These are phyloP conservation scores for Monosporascus sp. DNA, from an alignment of 2,329 filamentous ascomycete genomes.

Conservation along the genomic window DNA sequence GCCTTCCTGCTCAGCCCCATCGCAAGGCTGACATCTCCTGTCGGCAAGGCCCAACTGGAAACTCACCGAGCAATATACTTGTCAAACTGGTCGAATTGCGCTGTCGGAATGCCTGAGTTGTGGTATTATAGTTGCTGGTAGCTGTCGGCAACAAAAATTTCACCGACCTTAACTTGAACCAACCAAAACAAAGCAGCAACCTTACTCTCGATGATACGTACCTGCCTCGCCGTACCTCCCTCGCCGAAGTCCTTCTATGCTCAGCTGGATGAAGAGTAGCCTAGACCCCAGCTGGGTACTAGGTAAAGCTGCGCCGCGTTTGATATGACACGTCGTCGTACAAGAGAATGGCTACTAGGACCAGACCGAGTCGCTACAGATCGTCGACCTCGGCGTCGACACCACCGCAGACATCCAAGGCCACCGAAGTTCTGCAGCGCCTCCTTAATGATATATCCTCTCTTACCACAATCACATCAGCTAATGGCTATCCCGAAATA, in stretches of 20 bases:
- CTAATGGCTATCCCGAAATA: conserved; percentile 43
- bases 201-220: no score
- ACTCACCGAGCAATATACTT: not conserved
- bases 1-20: not conserved
- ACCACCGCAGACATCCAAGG: conserved; percentile 51
- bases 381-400: conserved; percentile 59
- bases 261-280: conserved; percentile 16
- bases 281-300: conserved; percentile 25
- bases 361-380: conserved; percentile 52
- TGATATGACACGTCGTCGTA: conserved; percentile 19
- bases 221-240: not conserved
- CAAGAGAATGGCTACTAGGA: conserved; percentile 34
- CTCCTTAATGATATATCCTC: conserved; percentile 45
- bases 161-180: conserved; percentile 2
- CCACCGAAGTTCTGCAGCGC: conserved; percentile 51
- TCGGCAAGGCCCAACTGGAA: not conserved
- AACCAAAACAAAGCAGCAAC: not conserved
- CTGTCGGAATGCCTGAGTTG: no score
- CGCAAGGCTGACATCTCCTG: not conserved
- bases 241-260: conserved; percentile 18
- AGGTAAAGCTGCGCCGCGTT: conserved; percentile 11
- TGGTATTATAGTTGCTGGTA: no score
- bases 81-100: no score
- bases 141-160: not conserved
- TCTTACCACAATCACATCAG: conserved; percentile 26